Conservation (phyloP, 257 asterid genomes). For the Asclepias syriaca region DNA sequence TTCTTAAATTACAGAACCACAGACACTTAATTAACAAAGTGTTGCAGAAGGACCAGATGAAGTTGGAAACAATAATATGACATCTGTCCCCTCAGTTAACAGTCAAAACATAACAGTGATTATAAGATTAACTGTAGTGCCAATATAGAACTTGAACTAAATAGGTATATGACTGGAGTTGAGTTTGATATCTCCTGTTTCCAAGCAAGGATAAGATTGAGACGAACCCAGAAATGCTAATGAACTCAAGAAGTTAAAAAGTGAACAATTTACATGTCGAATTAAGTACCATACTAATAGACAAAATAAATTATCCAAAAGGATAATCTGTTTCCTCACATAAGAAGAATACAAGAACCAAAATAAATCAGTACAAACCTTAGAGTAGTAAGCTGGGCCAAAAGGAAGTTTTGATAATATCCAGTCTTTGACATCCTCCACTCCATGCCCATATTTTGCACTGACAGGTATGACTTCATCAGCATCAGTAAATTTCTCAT, state of each 20-base stretch:
- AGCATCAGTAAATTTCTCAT: slow-evolving; percentile 75
- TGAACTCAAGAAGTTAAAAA: not conserved
- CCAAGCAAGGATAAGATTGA: not conserved
- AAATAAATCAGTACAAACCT: slow-evolving; percentile 37
- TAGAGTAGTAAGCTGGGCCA: slow-evolving; percentile 90
- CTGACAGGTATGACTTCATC: slow-evolving; percentile 99
- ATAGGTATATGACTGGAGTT: not conserved
- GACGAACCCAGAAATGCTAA: not conserved
- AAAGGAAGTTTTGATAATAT: slow-evolving; percentile 81
- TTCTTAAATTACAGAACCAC: not conserved
- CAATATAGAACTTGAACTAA: not conserved
- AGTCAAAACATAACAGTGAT: not conserved
- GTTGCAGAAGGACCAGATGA: not conserved
- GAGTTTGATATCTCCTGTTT: slow-evolving; percentile 3
- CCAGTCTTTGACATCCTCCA: slow-evolving; percentile 95
- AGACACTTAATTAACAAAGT: not conserved
- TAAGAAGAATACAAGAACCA: not conserved
- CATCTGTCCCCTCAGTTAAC: not conserved
- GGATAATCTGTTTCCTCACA: not conserved
- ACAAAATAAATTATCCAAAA: not conserved
- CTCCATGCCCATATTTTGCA: slow-evolving; percentile 94
- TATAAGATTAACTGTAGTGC: not conserved
- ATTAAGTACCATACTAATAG: not conserved
- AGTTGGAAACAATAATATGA: not conserved
- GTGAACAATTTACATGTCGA: not conserved